Evolutionary conservation across 2,329 filamentous ascomycete species (phyloP), one percentile per base, ranked within the genome.

Genomic region (Sclerotiophoma versabilis): DNA sequence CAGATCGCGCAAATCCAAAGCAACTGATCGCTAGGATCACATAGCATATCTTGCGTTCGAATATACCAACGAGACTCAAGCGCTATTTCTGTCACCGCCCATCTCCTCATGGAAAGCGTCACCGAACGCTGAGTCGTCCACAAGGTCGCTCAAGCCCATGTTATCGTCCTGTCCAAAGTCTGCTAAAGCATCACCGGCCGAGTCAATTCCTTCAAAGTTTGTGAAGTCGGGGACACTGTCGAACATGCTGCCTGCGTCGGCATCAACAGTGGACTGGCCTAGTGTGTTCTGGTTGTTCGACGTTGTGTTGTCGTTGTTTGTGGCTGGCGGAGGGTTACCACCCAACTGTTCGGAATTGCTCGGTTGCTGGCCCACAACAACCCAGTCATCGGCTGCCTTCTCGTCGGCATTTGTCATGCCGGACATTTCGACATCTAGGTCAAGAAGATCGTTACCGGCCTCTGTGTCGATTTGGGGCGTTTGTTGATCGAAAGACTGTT

Each of bases 361-460:
- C 26, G 49, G 44, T 37, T 70, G 64, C 29, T 70, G 61, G 37
- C 70, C 65, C 20, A 74, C 70, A 57, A 74, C 64, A 30, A 73
- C 70, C 73, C 73, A 76, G 19, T 75, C 73, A 12, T 75, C 71
- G 11, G 59, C 66, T 9, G 45, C 38, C 42, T 71, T 71, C 2
- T 72, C 71, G 23, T 68, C 65, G 14, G 61, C 59, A 27, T 74
- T 75, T 14, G 80, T 76, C 22, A 83, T 81, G 50, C 83, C 83
- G 14, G 83, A 81, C 84, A 91, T 83, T 57, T 83, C 81, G 54
- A 85, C 73, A 55, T 80, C 79, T 33, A 79, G 74, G 38, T 75
- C 73, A 32, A 77, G 66, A 5, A 75, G 69, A 19, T 76, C 73
- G 27, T 71, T 63, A 10, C 60, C 69, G 9, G 59, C 63, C 45